Conservation (phyloP, 257 asterid genomes). For the Solanum clarkiae region DNA sequence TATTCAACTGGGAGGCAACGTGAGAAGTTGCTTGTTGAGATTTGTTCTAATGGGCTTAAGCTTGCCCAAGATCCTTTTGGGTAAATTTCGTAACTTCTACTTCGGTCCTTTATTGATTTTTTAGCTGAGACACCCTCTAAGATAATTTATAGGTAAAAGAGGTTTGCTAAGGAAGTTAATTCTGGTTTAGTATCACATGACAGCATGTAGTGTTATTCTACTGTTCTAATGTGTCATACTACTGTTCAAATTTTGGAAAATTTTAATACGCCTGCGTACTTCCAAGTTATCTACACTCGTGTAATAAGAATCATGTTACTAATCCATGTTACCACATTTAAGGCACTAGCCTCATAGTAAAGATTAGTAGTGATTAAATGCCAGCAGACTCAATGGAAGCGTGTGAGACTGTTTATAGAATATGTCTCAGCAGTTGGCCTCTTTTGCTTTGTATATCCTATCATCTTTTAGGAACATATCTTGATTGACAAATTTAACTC, state of each 20-base stretch:
- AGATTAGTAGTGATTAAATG: not conserved
- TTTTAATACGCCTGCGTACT: not conserved
- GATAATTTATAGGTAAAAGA: not conserved
- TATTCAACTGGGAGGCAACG: slow-evolving; percentile 48
- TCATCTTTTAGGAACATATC: not conserved
- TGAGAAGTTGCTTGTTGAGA: slow-evolving; percentile 50
- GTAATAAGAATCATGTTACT: not conserved
- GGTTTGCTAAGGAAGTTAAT: not conserved
- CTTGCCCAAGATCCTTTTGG: slow-evolving; percentile 93
- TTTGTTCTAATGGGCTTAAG: slow-evolving; percentile 48
- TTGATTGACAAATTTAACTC: not conserved
- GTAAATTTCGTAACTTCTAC: slow-evolving; percentile 17
- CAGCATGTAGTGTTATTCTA: not conserved
- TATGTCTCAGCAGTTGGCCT: not conserved
- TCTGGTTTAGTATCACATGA: not conserved
- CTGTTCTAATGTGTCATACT: not conserved
- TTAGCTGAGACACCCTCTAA: not conserved
- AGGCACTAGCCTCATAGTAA: not conserved
- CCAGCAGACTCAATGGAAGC: not conserved
- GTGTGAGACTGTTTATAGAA: not conserved
- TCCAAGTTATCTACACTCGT: not conserved
- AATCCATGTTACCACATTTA: not conserved
- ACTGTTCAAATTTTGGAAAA: not conserved
- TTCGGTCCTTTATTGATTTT: not conserved
- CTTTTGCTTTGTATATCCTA: not conserved